These are phyloP conservation scores for Cicer arietinum DNA, from an alignment of 306 rosid genomes.

Conservation along the genomic window DNA sequence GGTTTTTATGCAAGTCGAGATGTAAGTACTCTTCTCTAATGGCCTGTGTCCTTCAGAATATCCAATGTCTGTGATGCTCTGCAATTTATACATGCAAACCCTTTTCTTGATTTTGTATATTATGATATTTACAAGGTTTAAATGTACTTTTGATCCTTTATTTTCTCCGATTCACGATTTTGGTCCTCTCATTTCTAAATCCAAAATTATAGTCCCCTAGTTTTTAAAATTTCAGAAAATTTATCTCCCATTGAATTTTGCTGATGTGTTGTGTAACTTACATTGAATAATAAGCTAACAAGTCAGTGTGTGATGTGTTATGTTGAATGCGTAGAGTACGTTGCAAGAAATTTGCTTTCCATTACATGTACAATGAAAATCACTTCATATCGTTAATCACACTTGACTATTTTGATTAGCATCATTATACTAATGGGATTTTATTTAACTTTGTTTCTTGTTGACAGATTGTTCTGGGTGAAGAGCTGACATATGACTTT, in stretches of 20 bases:
- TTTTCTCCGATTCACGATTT: no score
- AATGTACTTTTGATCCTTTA: no score
- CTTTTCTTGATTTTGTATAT: no score
- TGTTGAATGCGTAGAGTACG: background rate
- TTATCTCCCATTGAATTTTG: no score
- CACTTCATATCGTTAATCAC: background rate
- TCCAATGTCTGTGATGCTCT: slow-evolving; percentile 18
- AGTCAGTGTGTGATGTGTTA: no score
- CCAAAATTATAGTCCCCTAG: no score
- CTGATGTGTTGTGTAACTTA: no score
- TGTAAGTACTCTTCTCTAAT: slow-evolving; percentile 59
- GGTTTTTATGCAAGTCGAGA: slow-evolving; percentile 91
- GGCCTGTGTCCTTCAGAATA: slow-evolving; percentile 24
- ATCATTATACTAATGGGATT: slow-evolving; percentile 4
- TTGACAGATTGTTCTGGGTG: slow-evolving; percentile 87
- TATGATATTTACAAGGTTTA: no score
- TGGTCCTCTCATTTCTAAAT: no score
- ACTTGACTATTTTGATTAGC: background rate
- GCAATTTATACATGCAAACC: background rate
- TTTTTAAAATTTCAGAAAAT: no score
- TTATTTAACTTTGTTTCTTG: slow-evolving; percentile 41
- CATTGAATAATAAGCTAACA: no score
- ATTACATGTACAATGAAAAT: background rate
- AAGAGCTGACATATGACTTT: slow-evolving; percentile 79
- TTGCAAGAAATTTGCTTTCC: background rate